Evolutionary conservation across 306 rosid species (phyloP).

Genomic region (Lotus japonicus): DNA sequence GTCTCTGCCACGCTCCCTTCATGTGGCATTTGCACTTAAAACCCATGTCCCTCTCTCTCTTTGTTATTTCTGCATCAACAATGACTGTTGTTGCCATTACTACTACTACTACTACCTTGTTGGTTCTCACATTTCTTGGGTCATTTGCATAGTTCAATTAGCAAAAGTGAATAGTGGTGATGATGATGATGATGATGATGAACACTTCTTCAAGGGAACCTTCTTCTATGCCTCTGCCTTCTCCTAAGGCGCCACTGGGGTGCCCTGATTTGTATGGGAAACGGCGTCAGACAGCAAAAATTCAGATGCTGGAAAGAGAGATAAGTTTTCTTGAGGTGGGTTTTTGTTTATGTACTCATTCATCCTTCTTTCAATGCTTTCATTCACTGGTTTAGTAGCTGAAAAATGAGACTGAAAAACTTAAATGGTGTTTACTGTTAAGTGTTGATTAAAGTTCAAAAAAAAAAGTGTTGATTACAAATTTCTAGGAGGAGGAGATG

Average conservation of each 20-base stretch:
- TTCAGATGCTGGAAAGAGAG: constrained; percentile 93
- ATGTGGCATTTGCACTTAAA: background rate
- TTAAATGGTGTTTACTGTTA: background rate
- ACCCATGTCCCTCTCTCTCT: background rate
- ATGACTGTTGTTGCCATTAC: background rate
- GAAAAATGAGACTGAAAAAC: background rate
- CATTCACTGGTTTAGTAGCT: background rate
- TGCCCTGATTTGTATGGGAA: constrained; percentile 75
- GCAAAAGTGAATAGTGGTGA: no score
- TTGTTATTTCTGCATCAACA: constrained; percentile 18
- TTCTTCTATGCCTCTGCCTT: constrained; percentile 50
- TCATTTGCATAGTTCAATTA: no score
- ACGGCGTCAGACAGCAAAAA: constrained; percentile 62
- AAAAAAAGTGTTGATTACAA: background rate
- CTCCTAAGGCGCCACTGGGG: constrained; percentile 58
- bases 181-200: constrained; percentile 27
- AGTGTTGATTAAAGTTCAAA: background rate
- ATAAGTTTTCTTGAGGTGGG: constrained; percentile 80
- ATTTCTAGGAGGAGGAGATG: background rate
- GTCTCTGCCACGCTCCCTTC: constrained; percentile 32
- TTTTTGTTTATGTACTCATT: background rate
- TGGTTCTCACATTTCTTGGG: background rate
- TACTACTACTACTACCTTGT: constrained; percentile 11
- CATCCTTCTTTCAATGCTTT: no score
- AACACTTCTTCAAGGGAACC: constrained; percentile 25